Base-by-base conservation (phyloP, 768 basidiomycete genomes). In the Vararia minispora region DNA sequence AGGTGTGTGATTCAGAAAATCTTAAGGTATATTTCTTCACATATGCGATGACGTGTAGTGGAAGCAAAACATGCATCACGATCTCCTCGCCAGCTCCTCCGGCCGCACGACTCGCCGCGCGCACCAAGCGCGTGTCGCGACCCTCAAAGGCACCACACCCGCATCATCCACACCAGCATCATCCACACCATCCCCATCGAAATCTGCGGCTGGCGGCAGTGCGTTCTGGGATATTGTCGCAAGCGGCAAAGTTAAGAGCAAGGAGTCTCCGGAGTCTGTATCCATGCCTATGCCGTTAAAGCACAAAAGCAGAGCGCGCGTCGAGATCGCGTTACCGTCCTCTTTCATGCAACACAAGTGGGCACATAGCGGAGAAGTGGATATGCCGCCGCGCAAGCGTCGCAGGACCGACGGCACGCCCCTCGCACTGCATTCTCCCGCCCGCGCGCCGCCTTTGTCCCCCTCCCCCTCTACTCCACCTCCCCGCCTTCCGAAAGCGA, bases 61-160 rank as follows among this genome's bases (percentile, higher is more conserved):
- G 78, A 82, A 56, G 49, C 70, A 6, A 60, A 66, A 27, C 75
- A n/a, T n/a, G n/a, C n/a, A n/a, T n/a, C n/a, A 71, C 42, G 78
- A 82, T 56, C 67, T 86, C 3, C 54, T 81, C 13, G 68, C 68
- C 23, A 68, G 69, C 5, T 64, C 71, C 5, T 67, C 74, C 13
- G 38, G 45, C 12, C 68, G 83, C 31, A 64, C 67, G 27, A 85
- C 81, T 16, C 72, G 79, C 22, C 65, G 74, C 35, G 69, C 70
- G 24, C 72, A 66, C 33, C 72, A 61, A 17, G 77, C 71, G 50
- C 71, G 67, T 28, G 62, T 68, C 33, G 72, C 71, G 41, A 56
- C 59, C 42, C 58, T 69, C 9, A 61, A 59, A 28, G 44, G 55
- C 0, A 42, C 50, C n/a, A 39, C 46, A 20, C 34, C 53, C 12